Base-by-base conservation (phyloP, 1,284 basidiomycete species). In the Lentinula novae-zelandiae region DNA sequence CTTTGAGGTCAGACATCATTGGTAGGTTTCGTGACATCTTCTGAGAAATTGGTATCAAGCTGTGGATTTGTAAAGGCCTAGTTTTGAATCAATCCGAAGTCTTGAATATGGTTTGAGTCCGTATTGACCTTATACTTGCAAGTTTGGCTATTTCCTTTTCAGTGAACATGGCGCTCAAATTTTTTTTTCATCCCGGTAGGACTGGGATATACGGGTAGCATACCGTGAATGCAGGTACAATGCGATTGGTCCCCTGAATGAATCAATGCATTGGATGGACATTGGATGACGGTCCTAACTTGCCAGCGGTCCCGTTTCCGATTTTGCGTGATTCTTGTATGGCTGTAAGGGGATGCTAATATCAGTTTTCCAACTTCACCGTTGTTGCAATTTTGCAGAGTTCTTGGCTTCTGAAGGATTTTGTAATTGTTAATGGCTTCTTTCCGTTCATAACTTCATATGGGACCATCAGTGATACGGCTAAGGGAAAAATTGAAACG, bases 1-100 rank as follows among this genome's bases (percentile, higher is more conserved):
- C 94, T 51, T 95, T 46, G 17, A 46, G 44, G 44, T 46, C 44
- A 20, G 44, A 46, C 44, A 46, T 22, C 17, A 46, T 46, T 5
- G 44, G 44, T 5, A 46, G 20, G 1, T 2, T 46, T 27, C 9
- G 17, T 46, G 44, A 46, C 44, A 46, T 46, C 10, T 8, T 46
- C 22, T 9, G 6, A 8, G 44, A 17, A 20, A 22, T 20, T 46
- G 9, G 44, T 20, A 9, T 10, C 44, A 27, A 22, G 44, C 20
- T 22, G 44, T 20, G 8, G 17, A 8, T n/a, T 8, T 46, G n/a
- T 8, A 20, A 17, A 46, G 6, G n/a, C n/a, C 9, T 20, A 5
- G 3, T 9, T 46, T 46, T 20, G 17, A 22, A 46, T 27, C 42
- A 13, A n/a, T 17, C 10, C 15, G 7, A n/a, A n/a, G 44, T 20